Evolutionary conservation across 163 green algal species (phyloP), one percentile per base, ranked within the genome.

Genomic region (Trebouxiophyceae sp.): DNA sequence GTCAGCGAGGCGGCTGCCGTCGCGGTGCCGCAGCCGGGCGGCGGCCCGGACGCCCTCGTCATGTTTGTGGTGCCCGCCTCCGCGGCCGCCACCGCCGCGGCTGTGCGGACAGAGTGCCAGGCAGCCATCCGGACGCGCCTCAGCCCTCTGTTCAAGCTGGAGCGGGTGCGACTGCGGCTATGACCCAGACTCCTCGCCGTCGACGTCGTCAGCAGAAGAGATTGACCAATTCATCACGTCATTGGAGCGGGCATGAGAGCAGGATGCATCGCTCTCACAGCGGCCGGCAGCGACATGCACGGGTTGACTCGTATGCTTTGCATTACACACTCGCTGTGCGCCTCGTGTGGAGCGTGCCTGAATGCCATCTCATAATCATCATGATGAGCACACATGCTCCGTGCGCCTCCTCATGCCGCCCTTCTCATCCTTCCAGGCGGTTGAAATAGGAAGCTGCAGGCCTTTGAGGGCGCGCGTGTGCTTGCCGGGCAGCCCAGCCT

Each of bases 111-210:
- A n/a, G n/a, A 45, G 45, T 67, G 57, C 29, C 75, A 86, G 70
- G 45, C 60, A 6, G 91, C 86, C 22, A 68, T 97, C 7, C 69
- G 81, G 6, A 20, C 28, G 26, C 56, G 77, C 20, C 75, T 97
- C 7, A 96, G 95, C 65, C 91, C 91, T 2, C 77, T 97, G 34
- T 98, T 98, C 78, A 92, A 88, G 77, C 85, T 95, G 44, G 16
- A 73, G 8, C 2, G 32, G 62, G 62, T 68, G 62, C 16, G 16
- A 5, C 4, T 23, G n/a, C n/a, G n/a, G n/a, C n/a, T n/a, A n/a
- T n/a, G n/a, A n/a, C n/a, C n/a, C n/a, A n/a, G n/a, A n/a, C n/a
- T n/a, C n/a, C n/a, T n/a, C n/a, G n/a, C n/a, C n/a, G n/a, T n/a
- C n/a, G n/a, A n/a, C n/a, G n/a, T n/a, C n/a, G n/a, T n/a, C n/a